Conservation (phyloP, 225 moss, liverwort and hornwort species). For the Anthoceros angustus region DNA sequence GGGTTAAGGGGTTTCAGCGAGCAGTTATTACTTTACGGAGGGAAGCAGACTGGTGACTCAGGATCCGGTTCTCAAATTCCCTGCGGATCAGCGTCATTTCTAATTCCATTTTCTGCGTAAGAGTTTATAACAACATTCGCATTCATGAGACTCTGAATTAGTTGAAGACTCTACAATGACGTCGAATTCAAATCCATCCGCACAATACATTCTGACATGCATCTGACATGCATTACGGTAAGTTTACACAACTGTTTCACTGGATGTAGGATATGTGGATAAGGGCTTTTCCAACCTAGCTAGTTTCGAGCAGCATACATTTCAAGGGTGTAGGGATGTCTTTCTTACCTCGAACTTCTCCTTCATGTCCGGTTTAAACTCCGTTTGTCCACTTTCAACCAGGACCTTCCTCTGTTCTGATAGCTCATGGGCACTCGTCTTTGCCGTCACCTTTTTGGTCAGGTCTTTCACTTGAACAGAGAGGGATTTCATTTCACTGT, state of each 20-base stretch:
- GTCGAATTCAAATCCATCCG: no score
- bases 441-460: neutral
- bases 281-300: no score
- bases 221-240: no score
- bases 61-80: neutral
- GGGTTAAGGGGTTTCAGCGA: no score
- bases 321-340: no score
- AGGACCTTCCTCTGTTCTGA: neutral
- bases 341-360: no score
- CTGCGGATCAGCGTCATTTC: neutral
- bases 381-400: neutral
- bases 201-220: no score
- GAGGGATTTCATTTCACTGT: slow-evolving; percentile 1
- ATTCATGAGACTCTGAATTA: neutral
- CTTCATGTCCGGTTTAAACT: no score
- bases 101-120: slow-evolving; percentile 1
- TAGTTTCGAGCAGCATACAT: no score
- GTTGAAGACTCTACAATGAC: neutral
- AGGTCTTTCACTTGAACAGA: neutral
- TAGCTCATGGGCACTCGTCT: neutral
- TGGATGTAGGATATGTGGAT: no score
- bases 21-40: neutral
- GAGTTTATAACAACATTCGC: neutral
- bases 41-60: neutral
- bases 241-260: no score